Base-by-base conservation (phyloP, 2,329 filamentous ascomycete genomes). In the Zalaria obscura region DNA sequence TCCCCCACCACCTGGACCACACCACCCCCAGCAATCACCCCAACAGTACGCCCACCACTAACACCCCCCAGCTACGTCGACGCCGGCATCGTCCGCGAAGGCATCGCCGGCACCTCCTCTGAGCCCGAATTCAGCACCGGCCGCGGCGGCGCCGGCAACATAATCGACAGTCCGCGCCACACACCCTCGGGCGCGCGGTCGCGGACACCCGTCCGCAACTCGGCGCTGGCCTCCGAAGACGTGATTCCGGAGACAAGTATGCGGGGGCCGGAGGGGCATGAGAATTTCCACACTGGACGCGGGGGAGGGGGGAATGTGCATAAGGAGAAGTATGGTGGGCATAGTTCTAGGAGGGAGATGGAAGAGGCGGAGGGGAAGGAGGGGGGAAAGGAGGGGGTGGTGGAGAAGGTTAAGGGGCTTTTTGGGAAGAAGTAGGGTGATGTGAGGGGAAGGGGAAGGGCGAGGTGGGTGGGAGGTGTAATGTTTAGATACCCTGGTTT, bases 211-310 rank as follows among this genome's bases (percentile, higher is more conserved):
- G 7, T 44, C 52, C 33, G 42, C 31, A 32, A 33, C 18, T 18
- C 18, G 18, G 18, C 18, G 18, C 18, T 27, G 38, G 50, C 52
- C 10, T 61, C 62, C 5, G 48, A 58, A 39, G 65, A 69, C 42
- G 49, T 62, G 38, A 58, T 69, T 9, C 66, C 66, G 25, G 66
- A 69, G 49, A 58, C 59, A 25, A 58, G 62, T 10, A 54, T 62
- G 36, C 55, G 64, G 35, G 41, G 36, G 7, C 41, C 39, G 33
- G 47, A 41, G 35, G 58, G 58, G 34, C 54, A 62, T 33, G 63
- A 66, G 26, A 64, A 68, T 46, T 69, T 62, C 47, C 66, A 68
- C 50, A 68, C 66, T 5, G 66, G 66, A 58, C 59, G 66, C 11
- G 66, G 66, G 27, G 66, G 66, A 8, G 59, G 57, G 31, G 66